phyloP scores from a whole-genome alignment of 2,329 filamentous ascomycete species.

The Neurospora sp. region DNA sequence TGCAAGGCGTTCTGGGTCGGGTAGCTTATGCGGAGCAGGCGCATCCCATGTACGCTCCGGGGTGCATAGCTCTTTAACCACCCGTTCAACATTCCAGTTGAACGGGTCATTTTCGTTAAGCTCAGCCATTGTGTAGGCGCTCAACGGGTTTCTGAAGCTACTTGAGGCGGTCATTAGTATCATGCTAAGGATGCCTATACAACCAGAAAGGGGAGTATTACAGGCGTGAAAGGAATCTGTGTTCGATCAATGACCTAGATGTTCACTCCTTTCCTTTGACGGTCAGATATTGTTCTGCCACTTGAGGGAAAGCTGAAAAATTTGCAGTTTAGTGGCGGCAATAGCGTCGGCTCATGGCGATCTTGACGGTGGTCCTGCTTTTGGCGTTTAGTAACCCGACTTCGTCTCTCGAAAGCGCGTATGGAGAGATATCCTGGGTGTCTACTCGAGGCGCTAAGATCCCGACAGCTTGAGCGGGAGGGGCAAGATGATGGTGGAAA shows the following conservation, averaged over 20 bases:
- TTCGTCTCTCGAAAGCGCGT: neutral
- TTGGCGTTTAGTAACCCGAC: neutral
- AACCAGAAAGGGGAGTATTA: neutral
- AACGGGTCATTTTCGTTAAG: slow-evolving; percentile 52
- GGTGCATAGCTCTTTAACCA: slow-evolving; percentile 57
- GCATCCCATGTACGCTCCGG: slow-evolving; percentile 36
- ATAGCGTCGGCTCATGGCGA: neutral
- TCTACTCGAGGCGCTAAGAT: neutral
- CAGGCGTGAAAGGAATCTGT: neutral
- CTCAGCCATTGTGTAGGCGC: slow-evolving; percentile 18
- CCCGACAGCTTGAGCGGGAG: neutral
- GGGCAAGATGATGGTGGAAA: neutral
- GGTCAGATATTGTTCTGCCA: neutral
- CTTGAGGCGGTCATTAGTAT: neutral
- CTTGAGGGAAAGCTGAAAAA: neutral
- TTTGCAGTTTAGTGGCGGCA: neutral
- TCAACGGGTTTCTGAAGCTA: neutral
- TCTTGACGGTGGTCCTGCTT: neutral
- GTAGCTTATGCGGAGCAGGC: slow-evolving; percentile 30
- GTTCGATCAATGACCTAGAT: neutral
- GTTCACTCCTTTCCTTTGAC: neutral
- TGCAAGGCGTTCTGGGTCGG: slow-evolving; percentile 44
- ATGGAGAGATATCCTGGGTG: neutral
- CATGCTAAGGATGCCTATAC: neutral
- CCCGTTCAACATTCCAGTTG: slow-evolving; percentile 58